Conservation (phyloP, 2,329 filamentous ascomycete species). For the Sporothrix variecibatus region DNA sequence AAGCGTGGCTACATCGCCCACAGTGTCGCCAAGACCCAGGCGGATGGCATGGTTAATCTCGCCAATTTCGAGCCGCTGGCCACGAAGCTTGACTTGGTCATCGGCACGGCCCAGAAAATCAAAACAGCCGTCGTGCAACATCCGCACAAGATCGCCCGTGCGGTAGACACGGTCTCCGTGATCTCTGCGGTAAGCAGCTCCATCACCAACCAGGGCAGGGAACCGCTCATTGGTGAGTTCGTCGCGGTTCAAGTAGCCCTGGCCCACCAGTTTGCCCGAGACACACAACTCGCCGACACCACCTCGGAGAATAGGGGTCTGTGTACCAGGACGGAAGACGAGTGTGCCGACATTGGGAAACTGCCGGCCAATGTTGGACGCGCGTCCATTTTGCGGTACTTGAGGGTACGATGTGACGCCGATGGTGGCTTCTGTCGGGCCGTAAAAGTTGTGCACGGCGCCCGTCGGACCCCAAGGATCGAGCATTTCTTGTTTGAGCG, state of each 20-base stretch:
- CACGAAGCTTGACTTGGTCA: conserved; percentile 88
- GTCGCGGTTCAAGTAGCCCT: conserved; percentile 79
- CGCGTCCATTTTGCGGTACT: conserved; percentile 73
- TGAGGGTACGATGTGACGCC: conserved; percentile 88
- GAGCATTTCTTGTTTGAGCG: conserved; percentile 84
- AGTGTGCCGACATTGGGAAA: conserved; percentile 87
- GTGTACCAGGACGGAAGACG: conserved; percentile 70
- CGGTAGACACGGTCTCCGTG: conserved; percentile 72
- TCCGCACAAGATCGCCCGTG: conserved; percentile 83
- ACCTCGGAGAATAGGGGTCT: conserved; percentile 72
- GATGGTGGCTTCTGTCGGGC: conserved; percentile 90
- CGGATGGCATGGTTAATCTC: conserved; percentile 88
- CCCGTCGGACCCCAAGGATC: conserved; percentile 77
- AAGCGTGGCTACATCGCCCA: conserved; percentile 74
- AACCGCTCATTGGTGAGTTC: conserved; percentile 80
- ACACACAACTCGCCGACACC: conserved; percentile 87
- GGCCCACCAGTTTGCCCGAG: conserved; percentile 82
- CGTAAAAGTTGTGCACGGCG: conserved; percentile 91
- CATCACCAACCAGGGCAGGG: conserved; percentile 54
- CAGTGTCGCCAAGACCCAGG: conserved; percentile 49
- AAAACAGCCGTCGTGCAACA: conserved; percentile 78
- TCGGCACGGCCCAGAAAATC: conserved; percentile 87
- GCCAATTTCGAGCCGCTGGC: conserved; percentile 83
- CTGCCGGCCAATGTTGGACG: conserved; percentile 83
- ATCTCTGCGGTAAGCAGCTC: conserved; percentile 23